Evolutionary conservation across 306 rosid genomes (phyloP).

Genomic region (Heteromeles arbutifolia): DNA sequence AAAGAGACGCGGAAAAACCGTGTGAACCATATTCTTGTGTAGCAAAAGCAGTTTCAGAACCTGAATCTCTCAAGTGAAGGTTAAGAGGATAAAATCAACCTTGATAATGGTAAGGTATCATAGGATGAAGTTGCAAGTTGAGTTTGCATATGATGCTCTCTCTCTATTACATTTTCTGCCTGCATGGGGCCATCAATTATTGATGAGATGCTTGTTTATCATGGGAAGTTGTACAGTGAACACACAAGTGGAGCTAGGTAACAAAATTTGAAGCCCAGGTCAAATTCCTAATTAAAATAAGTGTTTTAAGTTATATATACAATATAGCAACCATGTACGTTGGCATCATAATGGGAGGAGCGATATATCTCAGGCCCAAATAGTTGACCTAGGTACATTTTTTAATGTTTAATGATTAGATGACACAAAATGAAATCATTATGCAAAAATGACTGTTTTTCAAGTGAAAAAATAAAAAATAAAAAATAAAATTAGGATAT

Average conservation of each 20-base stretch:
- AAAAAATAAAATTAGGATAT: not conserved
- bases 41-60: not conserved
- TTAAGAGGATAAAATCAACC: not conserved
- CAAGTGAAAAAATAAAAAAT: not conserved
- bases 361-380: not conserved
- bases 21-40: not conserved
- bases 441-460: not conserved
- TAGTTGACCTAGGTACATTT: not conserved
- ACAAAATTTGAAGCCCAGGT: not conserved
- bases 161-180: not conserved
- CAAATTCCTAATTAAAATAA: not conserved
- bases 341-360: not conserved
- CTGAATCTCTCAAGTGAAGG: not conserved
- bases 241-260: not conserved
- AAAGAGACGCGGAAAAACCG: not conserved
- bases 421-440: not conserved
- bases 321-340: not conserved
- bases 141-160: not conserved
- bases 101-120: not conserved
- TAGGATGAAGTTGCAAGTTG: not conserved
- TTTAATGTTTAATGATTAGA: not conserved
- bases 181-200: not conserved
- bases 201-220: not conserved
- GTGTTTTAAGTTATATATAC: not conserved
- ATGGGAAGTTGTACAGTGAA: not conserved